Conservation (phyloP, 2,329 filamentous ascomycete species). For the Zymoseptoria passerinii region DNA sequence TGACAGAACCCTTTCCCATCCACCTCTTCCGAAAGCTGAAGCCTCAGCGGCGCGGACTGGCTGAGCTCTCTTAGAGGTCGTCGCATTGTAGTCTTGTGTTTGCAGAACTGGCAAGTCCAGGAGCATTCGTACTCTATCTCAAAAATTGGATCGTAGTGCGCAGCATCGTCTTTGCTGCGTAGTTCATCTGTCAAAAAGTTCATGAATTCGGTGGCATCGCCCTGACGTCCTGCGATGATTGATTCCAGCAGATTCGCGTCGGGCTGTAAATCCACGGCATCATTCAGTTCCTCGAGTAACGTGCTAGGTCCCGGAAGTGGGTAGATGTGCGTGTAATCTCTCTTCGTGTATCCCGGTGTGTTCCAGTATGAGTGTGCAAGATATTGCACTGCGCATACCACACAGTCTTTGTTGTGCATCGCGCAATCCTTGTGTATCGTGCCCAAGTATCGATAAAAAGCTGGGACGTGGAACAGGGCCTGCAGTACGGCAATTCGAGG, state of each 20-base stretch:
- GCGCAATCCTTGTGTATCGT: background rate
- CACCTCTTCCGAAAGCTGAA: too few relatives aligned
- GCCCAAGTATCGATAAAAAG: background rate
- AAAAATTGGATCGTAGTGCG: background rate
- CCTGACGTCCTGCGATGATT: too few relatives aligned
- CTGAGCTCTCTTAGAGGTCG: too few relatives aligned
- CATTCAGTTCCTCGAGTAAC: background rate
- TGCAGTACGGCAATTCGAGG: conserved; percentile 1
- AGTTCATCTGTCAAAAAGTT: background rate
- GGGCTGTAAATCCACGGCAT: background rate
- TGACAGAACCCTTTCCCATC: too few relatives aligned
- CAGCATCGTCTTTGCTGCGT: background rate
- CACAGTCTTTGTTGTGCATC: background rate
- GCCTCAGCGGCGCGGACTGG: too few relatives aligned
- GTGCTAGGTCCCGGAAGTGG: background rate
- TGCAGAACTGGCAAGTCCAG: conserved; percentile 6
- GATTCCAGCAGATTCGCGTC: too few relatives aligned
- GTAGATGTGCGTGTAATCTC: too few relatives aligned
- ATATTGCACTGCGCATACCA: conserved; percentile 1
- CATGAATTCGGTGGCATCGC: background rate
- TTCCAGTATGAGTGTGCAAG: conserved; percentile 1
- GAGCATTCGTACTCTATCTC: background rate
- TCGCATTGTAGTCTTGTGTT: background rate
- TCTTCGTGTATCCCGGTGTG: background rate
- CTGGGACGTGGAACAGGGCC: conserved; percentile 4